Base-by-base conservation (phyloP, 768 basidiomycete species). In the Pholiota molesta region DNA sequence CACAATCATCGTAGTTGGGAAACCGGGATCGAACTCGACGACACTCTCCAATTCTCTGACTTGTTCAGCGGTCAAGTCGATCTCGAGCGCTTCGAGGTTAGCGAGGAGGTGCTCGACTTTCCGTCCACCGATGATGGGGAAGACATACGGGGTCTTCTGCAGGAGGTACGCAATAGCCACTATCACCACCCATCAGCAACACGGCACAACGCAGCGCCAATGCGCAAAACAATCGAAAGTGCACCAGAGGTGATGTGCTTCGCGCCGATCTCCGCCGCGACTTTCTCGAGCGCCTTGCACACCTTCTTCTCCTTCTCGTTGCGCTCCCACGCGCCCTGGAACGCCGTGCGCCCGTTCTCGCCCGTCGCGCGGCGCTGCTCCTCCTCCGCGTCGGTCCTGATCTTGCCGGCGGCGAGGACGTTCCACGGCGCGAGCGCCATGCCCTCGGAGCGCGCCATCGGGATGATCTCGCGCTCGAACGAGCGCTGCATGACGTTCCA, bases 131-230 rank as follows among this genome's bases (percentile, higher is more conserved):
- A 85, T 69, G 59, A 84, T 75, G 1, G 83, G 83, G 71, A 85
- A 85, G 0, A 83, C 81, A 52, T 77, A 83, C 0, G 80, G 78
- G 2, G 80, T 74, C 69, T 86, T 87, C 54, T 84, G 81, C 73
- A 86, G 72, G 13, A 86, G 70, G 60, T 84, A 86, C 11, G 83
- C 82, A 61, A 86, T 81, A 9, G 83, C 83, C 3, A 85, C 82
- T 81, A 11, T 17, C 47, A 29, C 6, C 42, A 11, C 21, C 11
- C 47, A 26, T 49, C 28, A 42, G 14, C 9, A 14, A 23, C n/a
- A n/a, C n/a, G n/a, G n/a, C n/a, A n/a, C n/a, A n/a, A n/a, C n/a
- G n/a, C n/a, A n/a, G n/a, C n/a, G n/a, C n/a, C n/a, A n/a, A n/a
- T n/a, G n/a, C n/a, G n/a, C n/a, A n/a, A n/a, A n/a, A n/a, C n/a